Conservation (phyloP, 2,329 filamentous ascomycete genomes). For the Elsinoe batatas region DNA sequence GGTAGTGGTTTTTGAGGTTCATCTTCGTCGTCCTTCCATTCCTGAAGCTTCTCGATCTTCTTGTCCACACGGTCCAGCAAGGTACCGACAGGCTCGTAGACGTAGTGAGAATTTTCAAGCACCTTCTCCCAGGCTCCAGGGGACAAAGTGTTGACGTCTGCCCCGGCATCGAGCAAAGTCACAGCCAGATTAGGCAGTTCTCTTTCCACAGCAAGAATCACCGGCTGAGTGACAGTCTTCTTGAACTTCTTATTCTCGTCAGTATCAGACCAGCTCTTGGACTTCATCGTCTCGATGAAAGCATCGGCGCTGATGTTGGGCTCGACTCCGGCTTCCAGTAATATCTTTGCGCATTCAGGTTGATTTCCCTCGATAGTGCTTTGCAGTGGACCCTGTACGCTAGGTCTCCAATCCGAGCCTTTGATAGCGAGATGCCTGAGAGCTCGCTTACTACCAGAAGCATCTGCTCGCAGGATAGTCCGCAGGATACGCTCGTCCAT, state of each 20-base stretch:
- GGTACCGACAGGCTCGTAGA: constrained; percentile 25
- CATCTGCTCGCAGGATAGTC: constrained; percentile 44
- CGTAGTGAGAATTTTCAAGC: not conserved
- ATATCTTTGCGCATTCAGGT: constrained; percentile 43
- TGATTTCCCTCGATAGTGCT: constrained; percentile 49
- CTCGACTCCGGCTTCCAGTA: constrained; percentile 55
- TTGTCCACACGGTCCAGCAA: constrained; percentile 52
- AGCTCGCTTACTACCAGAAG: constrained; percentile 50
- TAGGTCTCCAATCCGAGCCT: constrained; percentile 26
- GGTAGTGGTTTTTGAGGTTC: constrained; percentile 21
- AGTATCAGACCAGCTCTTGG: not conserved
- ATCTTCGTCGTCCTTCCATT: constrained; percentile 31
- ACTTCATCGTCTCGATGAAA: constrained; percentile 45
- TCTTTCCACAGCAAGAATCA: constrained; percentile 50
- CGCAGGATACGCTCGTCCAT: constrained; percentile 39
- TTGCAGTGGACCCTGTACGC: constrained; percentile 44
- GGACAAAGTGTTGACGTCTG: constrained; percentile 15
- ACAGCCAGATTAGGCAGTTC: constrained; percentile 46
- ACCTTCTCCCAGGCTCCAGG: not conserved
- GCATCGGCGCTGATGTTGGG: constrained; percentile 50
- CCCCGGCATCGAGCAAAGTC: constrained; percentile 43
- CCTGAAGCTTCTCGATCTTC: constrained; percentile 42
- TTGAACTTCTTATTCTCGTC: not conserved
- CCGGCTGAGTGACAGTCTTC: constrained; percentile 49
- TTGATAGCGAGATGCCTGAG: constrained; percentile 54